Evolutionary conservation across 106 monocot species (phyloP).

Genomic region (Xerophyta viscosa): DNA sequence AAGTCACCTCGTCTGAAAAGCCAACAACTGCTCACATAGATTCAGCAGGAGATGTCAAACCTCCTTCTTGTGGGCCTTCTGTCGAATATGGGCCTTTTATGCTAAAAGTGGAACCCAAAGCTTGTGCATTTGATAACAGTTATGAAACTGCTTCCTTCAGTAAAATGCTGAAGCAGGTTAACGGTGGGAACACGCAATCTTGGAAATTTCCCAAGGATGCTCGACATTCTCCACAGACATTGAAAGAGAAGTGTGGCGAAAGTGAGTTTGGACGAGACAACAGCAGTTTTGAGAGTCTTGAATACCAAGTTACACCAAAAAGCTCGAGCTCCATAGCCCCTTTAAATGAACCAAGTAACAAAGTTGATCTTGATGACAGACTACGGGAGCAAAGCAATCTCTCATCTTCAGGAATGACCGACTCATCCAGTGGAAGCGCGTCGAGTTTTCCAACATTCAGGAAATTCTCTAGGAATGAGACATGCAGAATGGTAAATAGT

Average conservation of each 20-base stretch:
- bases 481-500: no score
- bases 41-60: neutral
- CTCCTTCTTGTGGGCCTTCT: constrained; percentile 7
- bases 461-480: no score
- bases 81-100: constrained; percentile 5
- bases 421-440: constrained; percentile 67
- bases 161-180: neutral
- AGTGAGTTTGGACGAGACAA: neutral
- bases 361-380: constrained; percentile 6
- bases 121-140: neutral
- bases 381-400: constrained; percentile 27
- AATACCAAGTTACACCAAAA: constrained; percentile 4
- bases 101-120: constrained; percentile 23
- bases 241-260: neutral
- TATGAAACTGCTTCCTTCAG: neutral
- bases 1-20: constrained; percentile 31
- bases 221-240: neutral
- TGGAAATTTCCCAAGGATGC: constrained; percentile 7
- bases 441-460: constrained; percentile 50
- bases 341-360: constrained; percentile 10
- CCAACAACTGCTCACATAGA: neutral
- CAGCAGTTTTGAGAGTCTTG: constrained; percentile 3
- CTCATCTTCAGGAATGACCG: constrained; percentile 61
- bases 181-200: neutral
- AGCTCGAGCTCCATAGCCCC: constrained; percentile 11